Base-by-base conservation (phyloP, 1,284 basidiomycete species). In the Marasmius oreades region DNA sequence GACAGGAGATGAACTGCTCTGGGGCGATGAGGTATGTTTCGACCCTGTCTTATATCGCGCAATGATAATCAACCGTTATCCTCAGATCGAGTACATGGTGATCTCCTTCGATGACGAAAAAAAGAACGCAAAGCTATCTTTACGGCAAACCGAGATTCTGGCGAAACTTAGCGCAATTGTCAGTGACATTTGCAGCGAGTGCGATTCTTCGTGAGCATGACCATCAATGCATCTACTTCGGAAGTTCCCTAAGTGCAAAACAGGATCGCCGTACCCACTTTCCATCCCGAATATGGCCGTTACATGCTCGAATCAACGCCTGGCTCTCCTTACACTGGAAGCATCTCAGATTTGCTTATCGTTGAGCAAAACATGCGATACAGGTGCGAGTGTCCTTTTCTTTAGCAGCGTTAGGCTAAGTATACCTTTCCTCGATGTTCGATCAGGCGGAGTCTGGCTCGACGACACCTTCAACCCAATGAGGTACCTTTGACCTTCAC, bases 251-350 rank as follows among this genome's bases (percentile, higher is more conserved):
- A 48, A 50, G 34, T 53, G 26, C 36, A 42, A 51, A 5, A 48
- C 65, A 95, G 91, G 48, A 76, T 84, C 34, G 79, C 85, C 20
- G 82, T 94, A 24, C 95, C 95, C 2, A 92, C 89, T n/a, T 99
- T 97, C 69, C 97, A 99, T 69, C 96, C 96, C 14, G 97, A 99
- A 72, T 99, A 96, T 75, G 97, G 96, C 51, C 85, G 95, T 42
- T 99, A 93, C 77, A 99, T 99, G 97, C 81, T 99, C 56, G 97
- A 99, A 73, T 95, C 93, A 6, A 99, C 96, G 0, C 97, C 97
- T 0, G 97, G 97, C 2, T 83, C 84, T 43, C 97, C 97, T 1
- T 99, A 98, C 74, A 90, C 92, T 5, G 93, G 92, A 16, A 88
- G 82, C 23, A 84, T 96, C 36, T 79, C 80, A 51, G 93, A 97